Evolutionary conservation across 345 rosid species (phyloP).

Genomic region (Euphorbia lathyris): DNA sequence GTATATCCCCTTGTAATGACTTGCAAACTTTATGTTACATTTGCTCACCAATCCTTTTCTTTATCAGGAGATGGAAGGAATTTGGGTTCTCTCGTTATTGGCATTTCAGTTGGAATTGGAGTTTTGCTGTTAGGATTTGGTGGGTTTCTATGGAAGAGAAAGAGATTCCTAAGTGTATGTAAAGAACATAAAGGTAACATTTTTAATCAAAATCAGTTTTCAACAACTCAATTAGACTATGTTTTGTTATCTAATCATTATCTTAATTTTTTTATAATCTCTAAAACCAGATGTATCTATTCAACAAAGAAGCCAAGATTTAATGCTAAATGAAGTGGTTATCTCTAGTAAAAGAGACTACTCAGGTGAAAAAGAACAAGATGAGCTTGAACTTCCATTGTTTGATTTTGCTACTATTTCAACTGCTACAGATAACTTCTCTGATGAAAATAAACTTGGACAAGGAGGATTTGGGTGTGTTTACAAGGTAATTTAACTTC

Average conservation of each 20-base stretch:
- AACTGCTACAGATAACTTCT: conserved; percentile 45
- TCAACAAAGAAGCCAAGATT: conserved; percentile 64
- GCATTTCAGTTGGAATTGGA: conserved; percentile 42
- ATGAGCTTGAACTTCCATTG: conserved; percentile 53
- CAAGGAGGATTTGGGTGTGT: conserved; percentile 79
- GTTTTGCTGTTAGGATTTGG: conserved; percentile 39
- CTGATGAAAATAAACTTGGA: conserved; percentile 51
- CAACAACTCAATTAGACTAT: not conserved
- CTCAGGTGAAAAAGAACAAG: conserved; percentile 36
- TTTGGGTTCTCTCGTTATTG: conserved; percentile 30
- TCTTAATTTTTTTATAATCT: not conserved
- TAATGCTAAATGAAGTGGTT: conserved; percentile 51
- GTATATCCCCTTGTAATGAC: not conserved
- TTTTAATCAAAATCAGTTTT: not conserved
- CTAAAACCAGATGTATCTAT: conserved; percentile 27
- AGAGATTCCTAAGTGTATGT: conserved; percentile 21
- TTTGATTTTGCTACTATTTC: conserved; percentile 46
- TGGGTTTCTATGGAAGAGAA: conserved; percentile 50
- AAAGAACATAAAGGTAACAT: conserved; percentile 34
- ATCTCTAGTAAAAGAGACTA: conserved; percentile 55
- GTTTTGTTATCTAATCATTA: not conserved
- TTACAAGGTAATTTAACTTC: conserved; percentile 52
- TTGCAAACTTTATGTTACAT: not conserved
- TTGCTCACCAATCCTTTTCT: not conserved
- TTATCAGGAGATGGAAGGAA: conserved; percentile 41